Evolutionary conservation across 2,329 filamentous ascomycete genomes (phyloP).

Genomic region (Colletotrichum sp.): DNA sequence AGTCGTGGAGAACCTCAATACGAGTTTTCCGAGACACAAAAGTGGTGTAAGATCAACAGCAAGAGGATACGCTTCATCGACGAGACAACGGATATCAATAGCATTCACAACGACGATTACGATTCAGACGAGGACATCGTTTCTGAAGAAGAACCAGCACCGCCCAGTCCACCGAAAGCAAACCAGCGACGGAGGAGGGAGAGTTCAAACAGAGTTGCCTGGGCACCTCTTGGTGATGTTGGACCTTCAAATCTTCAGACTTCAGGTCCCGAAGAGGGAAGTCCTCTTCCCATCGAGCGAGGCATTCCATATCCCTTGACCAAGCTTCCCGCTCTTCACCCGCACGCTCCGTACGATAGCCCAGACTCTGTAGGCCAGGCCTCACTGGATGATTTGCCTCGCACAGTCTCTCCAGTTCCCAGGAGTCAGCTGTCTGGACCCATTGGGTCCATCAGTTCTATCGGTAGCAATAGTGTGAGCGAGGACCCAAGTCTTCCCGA

Average conservation of each 20-base stretch:
- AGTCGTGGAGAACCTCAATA: not conserved
- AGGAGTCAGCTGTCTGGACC: not conserved
- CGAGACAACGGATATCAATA: slow-evolving; percentile 2
- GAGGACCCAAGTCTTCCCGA: slow-evolving; percentile 1
- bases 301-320: not conserved
- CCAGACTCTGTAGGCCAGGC: not conserved
- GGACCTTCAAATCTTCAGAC: accelerated
- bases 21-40: not conserved
- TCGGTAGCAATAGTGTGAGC: not conserved
- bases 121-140: not conserved
- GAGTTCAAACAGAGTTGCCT: not conserved
- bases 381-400: not conserved
- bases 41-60: not conserved
- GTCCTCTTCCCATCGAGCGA: not conserved
- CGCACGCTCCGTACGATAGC: not conserved
- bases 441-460: not conserved
- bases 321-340: not conserved
- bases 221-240: not conserved
- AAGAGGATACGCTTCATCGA: slow-evolving; percentile 9
- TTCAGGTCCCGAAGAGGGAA: not conserved
- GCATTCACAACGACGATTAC: not conserved
- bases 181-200: not conserved
- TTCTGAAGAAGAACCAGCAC: not conserved
- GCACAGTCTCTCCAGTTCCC: not conserved
- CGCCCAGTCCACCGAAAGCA: not conserved